Conservation (phyloP, 768 basidiomycete genomes). For the Vararia minispora region DNA sequence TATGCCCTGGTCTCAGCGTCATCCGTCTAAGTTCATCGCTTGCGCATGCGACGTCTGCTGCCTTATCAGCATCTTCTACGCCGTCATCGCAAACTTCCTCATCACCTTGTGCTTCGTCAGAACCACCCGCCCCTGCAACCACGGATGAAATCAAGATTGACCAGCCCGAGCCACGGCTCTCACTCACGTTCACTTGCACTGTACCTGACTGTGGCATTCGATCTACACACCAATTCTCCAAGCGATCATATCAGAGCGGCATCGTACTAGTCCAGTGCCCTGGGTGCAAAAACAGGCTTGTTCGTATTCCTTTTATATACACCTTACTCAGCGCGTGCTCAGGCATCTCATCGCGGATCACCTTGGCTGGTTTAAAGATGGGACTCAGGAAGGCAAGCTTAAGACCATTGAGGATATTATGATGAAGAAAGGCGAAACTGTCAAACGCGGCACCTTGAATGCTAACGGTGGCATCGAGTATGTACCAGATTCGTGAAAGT, state of each 20-base stretch:
- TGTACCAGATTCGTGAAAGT: constrained; percentile 7
- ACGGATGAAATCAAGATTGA: constrained; percentile 21
- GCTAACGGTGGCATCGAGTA: constrained; percentile 48
- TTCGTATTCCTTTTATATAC: constrained; percentile 5
- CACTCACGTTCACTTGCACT: constrained; percentile 82
- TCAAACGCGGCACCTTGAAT: constrained; percentile 32
- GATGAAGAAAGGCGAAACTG: constrained; percentile 65
- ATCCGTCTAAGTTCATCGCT: not conserved
- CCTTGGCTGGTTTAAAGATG: constrained; percentile 86
- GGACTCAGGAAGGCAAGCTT: constrained; percentile 57
- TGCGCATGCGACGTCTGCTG: constrained; percentile 1
- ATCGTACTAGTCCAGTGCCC: constrained; percentile 91
- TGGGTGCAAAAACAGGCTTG: constrained; percentile 76
- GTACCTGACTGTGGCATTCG: constrained; percentile 62
- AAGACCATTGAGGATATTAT: constrained; percentile 80
- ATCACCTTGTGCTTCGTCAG: not conserved
- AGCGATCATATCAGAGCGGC: constrained; percentile 74
- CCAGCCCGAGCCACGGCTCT: constrained; percentile 47
- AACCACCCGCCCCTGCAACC: constrained; percentile 1
- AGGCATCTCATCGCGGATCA: constrained; percentile 87
- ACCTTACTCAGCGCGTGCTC: not conserved
- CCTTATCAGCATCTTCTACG: constrained; percentile 5
- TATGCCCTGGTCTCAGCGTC: constrained; percentile 2
- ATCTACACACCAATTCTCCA: constrained; percentile 82
- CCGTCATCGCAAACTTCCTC: not conserved